Base-by-base conservation (phyloP, 495 filamentous ascomycete species). In the Choiromyces venosus region DNA sequence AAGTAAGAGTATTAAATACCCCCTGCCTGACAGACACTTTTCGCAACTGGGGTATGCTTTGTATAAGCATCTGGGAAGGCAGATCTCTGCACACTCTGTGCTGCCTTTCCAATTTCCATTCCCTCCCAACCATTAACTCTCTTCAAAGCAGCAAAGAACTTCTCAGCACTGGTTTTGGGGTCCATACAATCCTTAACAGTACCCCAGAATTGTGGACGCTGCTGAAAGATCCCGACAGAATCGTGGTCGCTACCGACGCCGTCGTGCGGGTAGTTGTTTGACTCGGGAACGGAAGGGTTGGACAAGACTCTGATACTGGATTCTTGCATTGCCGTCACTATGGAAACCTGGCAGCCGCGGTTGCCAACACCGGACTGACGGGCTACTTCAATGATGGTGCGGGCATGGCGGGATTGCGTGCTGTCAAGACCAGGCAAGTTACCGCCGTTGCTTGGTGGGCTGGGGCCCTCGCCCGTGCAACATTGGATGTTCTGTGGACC, bases 181-280 rank as follows among this genome's bases (percentile, higher is more conserved):
- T 61, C 25, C 52, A 61, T 61, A 6, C 52, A 61, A 29, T 61
- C 52, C 25, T 29, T 33, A 10, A 61, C 52, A 16, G 52, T 61
- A 1, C 52, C 52, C 52, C 52, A 61, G n/a, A 61, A 29, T 29
- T 29, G 10, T 33, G 52, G 52, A 0, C 52, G 25, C 25, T 61
- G 52, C 25, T 61, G 52, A 16, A 61, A 61, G 52, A 61, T 61
- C 25, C 52, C 52, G 25, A 67, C 66, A 37, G 66, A 67, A 67
- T 67, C 66, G 12, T 67, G 66, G 12, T 67, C 66, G 0, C 1
- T 9, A 3, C 66, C 66, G 25, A 18, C 4, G 38, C 33, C 66
- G 12, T 67, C 66, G 33, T 67, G 33, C 21, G 66, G 66, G 66
- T 37, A 67, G 14, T 67, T 67, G 66, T 67, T n/a, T 67, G 66